Base-by-base conservation (phyloP, 768 basidiomycete species). In the Lactarius sp. region DNA sequence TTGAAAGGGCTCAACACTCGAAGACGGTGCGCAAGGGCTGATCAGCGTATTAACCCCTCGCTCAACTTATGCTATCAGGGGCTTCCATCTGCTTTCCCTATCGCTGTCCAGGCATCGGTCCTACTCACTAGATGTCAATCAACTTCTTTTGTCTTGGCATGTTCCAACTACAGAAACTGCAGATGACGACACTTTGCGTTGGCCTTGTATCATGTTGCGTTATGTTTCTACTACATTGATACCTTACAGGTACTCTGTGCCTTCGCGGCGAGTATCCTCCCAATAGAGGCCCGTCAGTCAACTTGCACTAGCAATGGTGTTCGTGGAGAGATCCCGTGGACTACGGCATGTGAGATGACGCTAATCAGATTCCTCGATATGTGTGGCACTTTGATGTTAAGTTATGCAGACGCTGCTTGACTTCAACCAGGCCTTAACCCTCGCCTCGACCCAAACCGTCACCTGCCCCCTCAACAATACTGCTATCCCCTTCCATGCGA, bases 401-500 rank as follows among this genome's bases (percentile, higher is more conserved):
- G 62, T 47, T 39, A 34, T 14, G n/a, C 56, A 62, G 52, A 68
- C 66, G 7, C 71, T 71, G 5, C 68, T 74, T 31, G 52, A 49
- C 16, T 52, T 69, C 16, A 70, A 75, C 70, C 76, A 80, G 12
- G 13, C 41, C 13, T 82, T 74, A 75, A 79, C 80, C 2, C 75
- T 83, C 59, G 75, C 80, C 3, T 70, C 72, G 66, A 66, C 65
- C 37, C 81, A 81, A 73, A 81, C 84, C 75, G 75, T 69, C 39
- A 69, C 69, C 1, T 85, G 84, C 74, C 83, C 84, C 2, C 59
- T 72, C 8, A 67, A 73, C 66, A 85, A 83, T 74, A 75, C 80
- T 6, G 60, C 77, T 41, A 75, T 83, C 8, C 80, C 82, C n/a
- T 77, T 81, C 42, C 16, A 44, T 7, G 36, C 1, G 36, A 37